Evolutionary conservation across 2,329 filamentous ascomycete genomes (phyloP), one percentile per base, ranked within the genome.

Genomic region (Colletotrichum endophyticum): DNA sequence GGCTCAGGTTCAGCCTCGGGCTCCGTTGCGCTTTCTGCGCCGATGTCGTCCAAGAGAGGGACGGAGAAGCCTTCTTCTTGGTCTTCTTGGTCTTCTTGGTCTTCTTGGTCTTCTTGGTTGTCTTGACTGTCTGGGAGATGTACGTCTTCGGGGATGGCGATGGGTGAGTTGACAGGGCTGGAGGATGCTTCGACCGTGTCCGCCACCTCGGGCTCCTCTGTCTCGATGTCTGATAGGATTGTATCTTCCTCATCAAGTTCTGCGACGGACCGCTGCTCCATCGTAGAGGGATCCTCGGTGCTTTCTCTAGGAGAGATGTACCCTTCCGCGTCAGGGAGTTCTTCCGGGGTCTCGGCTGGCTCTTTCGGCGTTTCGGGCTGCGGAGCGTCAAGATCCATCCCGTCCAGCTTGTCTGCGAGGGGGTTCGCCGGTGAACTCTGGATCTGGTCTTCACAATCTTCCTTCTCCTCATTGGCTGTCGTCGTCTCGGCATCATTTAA

Each of bases 11-110:
- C 66, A 22, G 66, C 9, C 39, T 70, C 71, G 15, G 36, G 15
- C 22, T 70, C 71, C 28, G 28, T 22, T 32, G 66, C 56, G 36
- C 27, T 70, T 56, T 36, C 57, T 8, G 53, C 66, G 28, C 62
- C 71, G 4, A 39, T 25, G 9, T 70, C 39, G 56, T 70, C 71
- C 15, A 73, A 57, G 16, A 73, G 66, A 3, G 71, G 66, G 13
- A 73, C 30, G 8, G 57, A 36, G 56, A 73, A 73, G 28, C 64
- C 64, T 19, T 56, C 71, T 36, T 22, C 66, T 28, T 39, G 49
- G 13, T 49, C 70, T 32, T n/a, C 63, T n/a, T n/a, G n/a, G n/a
- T n/a, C n/a, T n/a, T n/a, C n/a, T n/a, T n/a, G n/a, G n/a, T n/a
- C n/a, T n/a, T n/a, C n/a, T n/a, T n/a, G n/a, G n/a, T 56, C 71